A percentile compares a stretch with the other conserved stretches of the same genome.
These are phyloP conservation scores for Talaromyces stipitatus DNA, from an alignment of 495 filamentous ascomycete genomes.

Conservation along the genomic window DNA sequence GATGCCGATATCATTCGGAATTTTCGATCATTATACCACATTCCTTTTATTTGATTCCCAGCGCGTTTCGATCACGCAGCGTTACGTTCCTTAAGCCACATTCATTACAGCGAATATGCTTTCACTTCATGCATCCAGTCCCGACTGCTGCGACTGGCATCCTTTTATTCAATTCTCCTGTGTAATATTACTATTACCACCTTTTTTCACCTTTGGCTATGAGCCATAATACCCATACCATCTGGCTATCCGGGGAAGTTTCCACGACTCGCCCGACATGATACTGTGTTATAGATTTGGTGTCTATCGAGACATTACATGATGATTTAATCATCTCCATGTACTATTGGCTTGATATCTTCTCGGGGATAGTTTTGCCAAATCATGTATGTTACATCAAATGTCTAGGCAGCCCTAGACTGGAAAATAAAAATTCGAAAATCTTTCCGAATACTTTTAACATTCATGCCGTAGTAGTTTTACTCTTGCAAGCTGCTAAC, in stretches of 20 bases:
- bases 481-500: too few species aligned
- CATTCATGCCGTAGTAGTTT: neutral
- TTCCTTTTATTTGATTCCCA: neutral
- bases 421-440: neutral
- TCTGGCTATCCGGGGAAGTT: neutral
- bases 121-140: neutral
- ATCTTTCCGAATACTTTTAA: neutral
- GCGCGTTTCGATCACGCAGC: neutral
- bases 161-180: neutral
- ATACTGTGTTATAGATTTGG: neutral
- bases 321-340: neutral
- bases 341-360: neutral
- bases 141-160: neutral
- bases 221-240: neutral
- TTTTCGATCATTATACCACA: conserved; percentile 1
- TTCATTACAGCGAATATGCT: neutral
- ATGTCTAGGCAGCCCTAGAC: conserved; percentile 1
- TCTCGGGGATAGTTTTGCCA: neutral
- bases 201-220: neutral
- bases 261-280: neutral
- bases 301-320: neutral
- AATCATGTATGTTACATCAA: neutral
- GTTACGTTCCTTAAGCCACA: conserved; percentile 2
- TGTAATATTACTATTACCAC: neutral
- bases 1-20: neutral